phyloP scores from a whole-genome alignment of 148 eudicot genomes.

The Nepenthes gracilis region DNA sequence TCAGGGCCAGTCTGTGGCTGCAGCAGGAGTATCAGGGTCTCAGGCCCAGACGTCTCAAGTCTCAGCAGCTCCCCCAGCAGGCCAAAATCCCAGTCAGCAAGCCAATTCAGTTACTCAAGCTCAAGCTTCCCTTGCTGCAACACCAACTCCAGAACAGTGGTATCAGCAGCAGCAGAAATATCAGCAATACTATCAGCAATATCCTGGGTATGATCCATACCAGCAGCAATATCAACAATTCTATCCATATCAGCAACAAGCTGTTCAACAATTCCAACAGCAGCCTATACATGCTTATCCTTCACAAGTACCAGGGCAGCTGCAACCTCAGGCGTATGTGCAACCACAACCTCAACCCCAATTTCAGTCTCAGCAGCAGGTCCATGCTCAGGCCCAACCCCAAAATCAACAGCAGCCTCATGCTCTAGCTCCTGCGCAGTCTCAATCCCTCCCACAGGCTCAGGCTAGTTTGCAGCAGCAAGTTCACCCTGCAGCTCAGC shows the following conservation, averaged over 20 bases:
- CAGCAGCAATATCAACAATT: constrained; percentile 63
- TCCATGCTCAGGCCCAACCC: constrained; percentile 25
- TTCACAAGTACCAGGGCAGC: constrained; percentile 19
- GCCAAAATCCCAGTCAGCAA: constrained; percentile 35
- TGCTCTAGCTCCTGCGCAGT: constrained; percentile 16
- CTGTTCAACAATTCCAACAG: constrained; percentile 47
- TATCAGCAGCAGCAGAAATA: constrained; percentile 82
- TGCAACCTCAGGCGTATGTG: constrained; percentile 28
- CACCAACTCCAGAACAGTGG: constrained; percentile 61
- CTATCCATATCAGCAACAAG: constrained; percentile 61
- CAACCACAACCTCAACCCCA: constrained; percentile 29
- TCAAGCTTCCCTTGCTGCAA: constrained; percentile 34
- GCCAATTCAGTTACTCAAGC: constrained; percentile 31
- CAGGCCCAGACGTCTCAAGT: constrained; percentile 48
- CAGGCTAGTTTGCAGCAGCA: constrained; percentile 18
- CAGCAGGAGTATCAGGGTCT: constrained; percentile 28
- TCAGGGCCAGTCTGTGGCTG: constrained; percentile 29
- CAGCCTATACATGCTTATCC: constrained; percentile 28
- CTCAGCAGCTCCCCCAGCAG: constrained; percentile 25
- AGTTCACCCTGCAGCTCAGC: constrained; percentile 22
- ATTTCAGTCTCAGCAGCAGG: constrained; percentile 17
- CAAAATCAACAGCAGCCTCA: constrained; percentile 12
- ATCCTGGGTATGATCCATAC: constrained; percentile 51
- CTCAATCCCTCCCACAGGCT: constrained; percentile 15
- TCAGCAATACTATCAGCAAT: constrained; percentile 79